Evolutionary conservation across 2,329 filamentous ascomycete genomes (phyloP).

Genomic region (Xenoacremonium recifei): DNA sequence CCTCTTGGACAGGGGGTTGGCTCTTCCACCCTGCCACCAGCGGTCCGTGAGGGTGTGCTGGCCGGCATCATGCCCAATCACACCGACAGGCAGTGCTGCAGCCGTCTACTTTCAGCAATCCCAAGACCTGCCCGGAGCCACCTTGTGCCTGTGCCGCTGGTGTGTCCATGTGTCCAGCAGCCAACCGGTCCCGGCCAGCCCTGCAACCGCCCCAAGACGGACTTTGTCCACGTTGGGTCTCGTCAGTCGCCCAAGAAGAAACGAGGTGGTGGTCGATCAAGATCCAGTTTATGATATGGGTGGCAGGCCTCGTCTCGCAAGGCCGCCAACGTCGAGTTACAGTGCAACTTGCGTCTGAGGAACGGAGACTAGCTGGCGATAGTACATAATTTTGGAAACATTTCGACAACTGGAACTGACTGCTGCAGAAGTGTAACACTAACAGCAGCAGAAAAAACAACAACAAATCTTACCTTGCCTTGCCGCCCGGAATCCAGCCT

Average conservation of each 20-base stretch:
- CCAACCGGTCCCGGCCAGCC: conserved; percentile 5
- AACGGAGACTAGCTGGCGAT: too few species aligned
- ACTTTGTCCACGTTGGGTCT: conserved; percentile 23
- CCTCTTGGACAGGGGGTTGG: background rate
- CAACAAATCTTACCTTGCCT: conserved; percentile 12
- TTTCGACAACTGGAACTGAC: conserved; percentile 9
- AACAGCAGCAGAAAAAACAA: conserved; percentile 9
- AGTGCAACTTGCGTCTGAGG: background rate
- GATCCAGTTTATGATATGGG: conserved; percentile 1
- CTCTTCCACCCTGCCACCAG: background rate
- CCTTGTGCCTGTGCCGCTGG: conserved; percentile 6
- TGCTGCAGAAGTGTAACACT: too few species aligned
- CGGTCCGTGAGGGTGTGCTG: conserved; percentile 15
- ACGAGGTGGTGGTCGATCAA: background rate
- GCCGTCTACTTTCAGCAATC: conserved; percentile 23
- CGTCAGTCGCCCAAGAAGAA: conserved; percentile 6
- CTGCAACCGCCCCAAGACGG: conserved; percentile 11
- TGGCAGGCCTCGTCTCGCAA: conserved; percentile 11
- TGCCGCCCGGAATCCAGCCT: conserved; percentile 6
- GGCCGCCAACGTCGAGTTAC: conserved; percentile 11
- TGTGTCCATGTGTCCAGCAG: conserved; percentile 3
- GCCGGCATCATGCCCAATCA: conserved; percentile 14
- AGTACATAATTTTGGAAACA: too few species aligned
- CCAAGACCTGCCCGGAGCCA: conserved; percentile 5
- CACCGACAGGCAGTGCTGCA: conserved; percentile 17